These are phyloP conservation scores for Phoma sp. DNA, from an alignment of 2,329 filamentous ascomycete species.

Conservation along the genomic window DNA sequence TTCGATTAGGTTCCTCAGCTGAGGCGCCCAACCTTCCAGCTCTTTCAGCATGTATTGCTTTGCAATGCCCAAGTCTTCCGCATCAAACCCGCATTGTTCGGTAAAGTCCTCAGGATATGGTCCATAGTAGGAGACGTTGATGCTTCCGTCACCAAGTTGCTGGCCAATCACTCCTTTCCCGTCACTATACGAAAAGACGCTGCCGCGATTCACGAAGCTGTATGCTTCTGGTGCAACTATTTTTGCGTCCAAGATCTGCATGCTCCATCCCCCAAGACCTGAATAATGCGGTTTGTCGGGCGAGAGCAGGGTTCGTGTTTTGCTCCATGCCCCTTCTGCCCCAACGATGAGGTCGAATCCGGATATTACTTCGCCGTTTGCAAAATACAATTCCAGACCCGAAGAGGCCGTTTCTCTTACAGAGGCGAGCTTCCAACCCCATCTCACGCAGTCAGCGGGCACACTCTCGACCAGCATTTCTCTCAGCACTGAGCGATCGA, in stretches of 20 bases:
- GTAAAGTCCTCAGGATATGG: constrained; percentile 34
- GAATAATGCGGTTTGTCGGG: constrained; percentile 44
- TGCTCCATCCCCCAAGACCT: constrained; percentile 44
- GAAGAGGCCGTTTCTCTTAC: constrained; percentile 18
- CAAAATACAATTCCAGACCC: constrained; percentile 34
- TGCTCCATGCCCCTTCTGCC: constrained; percentile 54
- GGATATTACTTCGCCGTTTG: constrained; percentile 29
- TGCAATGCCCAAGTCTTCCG: constrained; percentile 23
- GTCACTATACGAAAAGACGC: constrained; percentile 40
- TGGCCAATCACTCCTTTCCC: constrained; percentile 37
- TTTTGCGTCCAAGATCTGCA: constrained; percentile 38
- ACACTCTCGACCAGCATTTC: constrained; percentile 32
- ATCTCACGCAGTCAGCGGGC: constrained; percentile 29
- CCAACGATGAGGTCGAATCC: constrained; percentile 54
- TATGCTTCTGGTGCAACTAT: constrained; percentile 36
- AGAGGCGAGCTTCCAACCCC: constrained; percentile 29
- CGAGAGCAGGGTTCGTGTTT: constrained; percentile 43
- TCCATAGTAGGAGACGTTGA: constrained; percentile 36
- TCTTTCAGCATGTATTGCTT: constrained; percentile 30
- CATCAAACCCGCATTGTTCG: constrained; percentile 25
- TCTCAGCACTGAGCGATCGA: constrained; percentile 32
- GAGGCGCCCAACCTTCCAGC: constrained; percentile 40
- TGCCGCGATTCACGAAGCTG: constrained; percentile 45
- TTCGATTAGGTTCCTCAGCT: constrained; percentile 34
- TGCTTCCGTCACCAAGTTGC: constrained; percentile 41